phyloP scores from a whole-genome alignment of 164 flowering plant species.

The Magnolia officinalis region DNA sequence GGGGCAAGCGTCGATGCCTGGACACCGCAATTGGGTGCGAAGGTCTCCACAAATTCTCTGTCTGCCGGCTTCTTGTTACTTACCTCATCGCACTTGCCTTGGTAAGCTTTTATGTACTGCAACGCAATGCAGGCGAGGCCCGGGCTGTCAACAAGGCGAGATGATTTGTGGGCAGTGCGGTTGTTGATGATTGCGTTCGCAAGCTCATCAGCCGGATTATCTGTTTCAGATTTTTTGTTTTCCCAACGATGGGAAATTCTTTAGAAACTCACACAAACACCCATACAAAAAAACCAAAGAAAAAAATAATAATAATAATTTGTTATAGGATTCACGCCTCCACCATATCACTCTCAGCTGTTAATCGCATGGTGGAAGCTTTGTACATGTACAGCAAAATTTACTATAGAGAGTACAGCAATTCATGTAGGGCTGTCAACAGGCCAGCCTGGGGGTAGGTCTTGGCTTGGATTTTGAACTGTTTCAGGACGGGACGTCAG shows the following conservation, averaged over 20 bases:
- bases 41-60: constrained; percentile 58
- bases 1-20: constrained; percentile 46
- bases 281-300: not conserved
- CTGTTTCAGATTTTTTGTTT: constrained; percentile 16
- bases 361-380: not conserved
- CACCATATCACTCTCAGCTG: no score
- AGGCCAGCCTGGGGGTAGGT: no score
- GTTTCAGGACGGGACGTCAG: no score
- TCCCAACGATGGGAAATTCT: not conserved
- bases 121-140: constrained; percentile 90
- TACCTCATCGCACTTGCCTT: constrained; percentile 65
- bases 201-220: constrained; percentile 85
- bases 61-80: constrained; percentile 72
- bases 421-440: no score
- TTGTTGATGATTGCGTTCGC: constrained; percentile 58
- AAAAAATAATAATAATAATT: not conserved
- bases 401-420: not conserved
- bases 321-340: no score
- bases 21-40: constrained; percentile 87
- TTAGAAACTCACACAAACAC: not conserved
- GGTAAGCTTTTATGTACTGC: constrained; percentile 89
- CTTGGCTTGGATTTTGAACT: no score
- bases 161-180: constrained; percentile 59
- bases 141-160: constrained; percentile 56
- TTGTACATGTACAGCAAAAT: not conserved